phyloP scores from a whole-genome alignment of 805 yeast genomes.

The Kuraishia floccosa region DNA sequence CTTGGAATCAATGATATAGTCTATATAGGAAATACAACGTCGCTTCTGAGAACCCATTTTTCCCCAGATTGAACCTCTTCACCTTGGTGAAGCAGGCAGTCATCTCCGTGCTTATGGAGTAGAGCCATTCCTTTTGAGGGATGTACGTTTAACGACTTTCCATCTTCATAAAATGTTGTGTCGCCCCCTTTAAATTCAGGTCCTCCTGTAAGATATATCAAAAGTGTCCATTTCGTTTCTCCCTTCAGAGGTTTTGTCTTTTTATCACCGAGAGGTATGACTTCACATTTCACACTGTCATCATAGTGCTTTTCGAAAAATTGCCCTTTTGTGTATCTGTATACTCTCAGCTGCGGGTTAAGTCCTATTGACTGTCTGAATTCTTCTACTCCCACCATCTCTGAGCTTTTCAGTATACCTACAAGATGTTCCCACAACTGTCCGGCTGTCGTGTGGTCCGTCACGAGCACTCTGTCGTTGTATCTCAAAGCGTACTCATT shows the following conservation, averaged over 20 bases:
- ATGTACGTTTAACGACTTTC: slow-evolving; percentile 20
- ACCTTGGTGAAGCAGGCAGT: slow-evolving; percentile 51
- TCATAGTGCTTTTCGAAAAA: slow-evolving; percentile 53
- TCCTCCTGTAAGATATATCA: slow-evolving; percentile 46
- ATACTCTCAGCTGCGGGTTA: slow-evolving; percentile 44
- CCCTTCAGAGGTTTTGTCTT: slow-evolving; percentile 14
- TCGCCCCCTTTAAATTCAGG: slow-evolving; percentile 49
- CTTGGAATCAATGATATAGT: no score
- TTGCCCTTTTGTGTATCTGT: slow-evolving; percentile 44
- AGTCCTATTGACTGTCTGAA: slow-evolving; percentile 33
- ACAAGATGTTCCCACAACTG: slow-evolving; percentile 31
- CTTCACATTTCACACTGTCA: slow-evolving; percentile 27
- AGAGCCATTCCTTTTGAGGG: slow-evolving; percentile 47
- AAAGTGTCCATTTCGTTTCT: slow-evolving; percentile 45
- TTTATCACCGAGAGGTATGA: slow-evolving; percentile 8
- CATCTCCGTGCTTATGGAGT: slow-evolving; percentile 56
- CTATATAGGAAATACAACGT: slow-evolving; percentile 26
- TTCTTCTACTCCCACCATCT: slow-evolving; percentile 18
- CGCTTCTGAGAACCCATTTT: slow-evolving; percentile 56
- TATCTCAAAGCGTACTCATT: slow-evolving; percentile 45
- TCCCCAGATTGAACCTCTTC: slow-evolving; percentile 36
- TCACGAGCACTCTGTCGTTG: slow-evolving; percentile 36
- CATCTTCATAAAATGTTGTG: slow-evolving; percentile 35
- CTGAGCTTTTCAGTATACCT: slow-evolving; percentile 16
- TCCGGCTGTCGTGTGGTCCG: slow-evolving; percentile 24